Evolutionary conservation across 306 rosid species (phyloP), one percentile per base, ranked within the genome.

Genomic region (Dryas drummondii): DNA sequence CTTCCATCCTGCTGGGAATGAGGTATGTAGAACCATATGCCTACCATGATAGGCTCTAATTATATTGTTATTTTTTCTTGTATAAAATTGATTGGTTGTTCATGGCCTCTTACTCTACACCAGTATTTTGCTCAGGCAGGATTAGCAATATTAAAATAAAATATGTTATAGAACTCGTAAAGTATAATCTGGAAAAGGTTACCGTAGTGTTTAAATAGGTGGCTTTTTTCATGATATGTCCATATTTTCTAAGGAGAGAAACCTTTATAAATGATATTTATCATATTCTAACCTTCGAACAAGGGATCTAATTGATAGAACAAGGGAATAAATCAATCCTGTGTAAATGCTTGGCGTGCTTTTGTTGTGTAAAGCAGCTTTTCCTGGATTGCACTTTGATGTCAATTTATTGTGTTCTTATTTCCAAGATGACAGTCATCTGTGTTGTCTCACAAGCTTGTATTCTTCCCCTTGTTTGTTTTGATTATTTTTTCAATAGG

Each of bases 1-100:
- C 74, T 92, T 96, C 84, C 99, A 96, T 89, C 99, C 99, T 71
- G 93, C 96, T 72, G 99, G 99, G 72, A 96, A 96, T 26, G 99
- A 96, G 99, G 99, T 96, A 80, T 68, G 80, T 64, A 22, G 78
- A 76, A 61, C 77, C 54, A 52, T 56, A 45, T 57, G 16, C 48
- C 58, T 59, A 14, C 72, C 68, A 59, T 12, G 19, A 54, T 44
- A 13, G 19, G 17, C 37, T 32, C 37, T 32, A 32, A 32, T 32
- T 32, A 1, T 32, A 32, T 32, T 32, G 37, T 1, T 32, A 32
- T 32, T 32, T 32, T 32, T 32, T 32, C 37, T 32, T 32, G 12
- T 37, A n/a, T 16, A 9, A 10, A 27, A 40, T 73, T 26, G 13
- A 5, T 60, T 22, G 32, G 32, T 32, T 32, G 2, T 32, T 32